phyloP scores from a whole-genome alignment of 257 asterid species.

The Salvia splendens region DNA sequence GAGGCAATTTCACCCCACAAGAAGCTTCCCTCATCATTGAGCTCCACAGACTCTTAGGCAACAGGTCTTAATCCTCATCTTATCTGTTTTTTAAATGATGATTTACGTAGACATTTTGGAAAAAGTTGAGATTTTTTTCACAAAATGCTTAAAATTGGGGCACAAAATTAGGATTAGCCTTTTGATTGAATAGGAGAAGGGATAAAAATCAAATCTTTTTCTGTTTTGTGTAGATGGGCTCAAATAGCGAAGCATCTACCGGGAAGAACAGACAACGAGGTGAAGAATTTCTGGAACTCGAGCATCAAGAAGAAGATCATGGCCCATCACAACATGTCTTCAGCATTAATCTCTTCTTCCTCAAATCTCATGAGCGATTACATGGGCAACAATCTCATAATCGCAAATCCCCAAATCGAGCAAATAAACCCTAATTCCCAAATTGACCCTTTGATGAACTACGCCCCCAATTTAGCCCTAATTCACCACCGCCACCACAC shows the following conservation, averaged over 20 bases:
- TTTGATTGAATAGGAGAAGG: too few relatives aligned
- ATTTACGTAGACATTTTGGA: too few relatives aligned
- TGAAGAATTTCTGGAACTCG: constrained; percentile 84
- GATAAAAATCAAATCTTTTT: not conserved
- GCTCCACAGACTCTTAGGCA: constrained; percentile 70
- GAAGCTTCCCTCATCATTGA: constrained; percentile 66
- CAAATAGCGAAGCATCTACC: constrained; percentile 75
- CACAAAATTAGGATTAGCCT: too few relatives aligned
- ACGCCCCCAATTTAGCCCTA: constrained; percentile 22
- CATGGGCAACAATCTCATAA: constrained; percentile 15
- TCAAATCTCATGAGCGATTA: constrained; percentile 24
- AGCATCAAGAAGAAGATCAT: constrained; percentile 66
- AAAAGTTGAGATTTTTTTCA: too few relatives aligned
- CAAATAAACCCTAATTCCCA: not conserved
- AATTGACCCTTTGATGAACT: constrained; percentile 9
- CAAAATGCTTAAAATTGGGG: too few relatives aligned
- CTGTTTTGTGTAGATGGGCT: constrained; percentile 63
- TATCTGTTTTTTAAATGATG: too few relatives aligned
- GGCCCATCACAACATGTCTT: constrained; percentile 41
- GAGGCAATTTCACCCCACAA: constrained; percentile 61
- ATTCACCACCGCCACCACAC: constrained; percentile 8
- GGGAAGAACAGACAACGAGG: constrained; percentile 89
- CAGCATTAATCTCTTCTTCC: constrained; percentile 12
- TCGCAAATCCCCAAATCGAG: not conserved
- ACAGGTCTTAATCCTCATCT: constrained; percentile 43